Base-by-base conservation (phyloP, 257 asterid species). In the Solanum lycopersicoides region DNA sequence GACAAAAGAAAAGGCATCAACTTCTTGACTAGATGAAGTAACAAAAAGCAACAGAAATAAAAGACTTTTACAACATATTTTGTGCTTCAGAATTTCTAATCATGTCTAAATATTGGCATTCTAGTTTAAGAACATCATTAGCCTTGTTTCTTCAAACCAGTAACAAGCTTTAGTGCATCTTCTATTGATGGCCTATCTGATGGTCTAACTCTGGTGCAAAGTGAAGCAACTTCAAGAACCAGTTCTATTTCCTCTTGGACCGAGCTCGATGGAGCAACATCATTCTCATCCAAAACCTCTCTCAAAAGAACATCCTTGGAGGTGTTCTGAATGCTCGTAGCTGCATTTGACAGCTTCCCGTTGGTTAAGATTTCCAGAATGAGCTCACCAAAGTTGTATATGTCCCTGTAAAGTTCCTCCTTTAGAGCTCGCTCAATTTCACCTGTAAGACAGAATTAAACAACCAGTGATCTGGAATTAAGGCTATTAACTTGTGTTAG, bases 341-440 rank as follows among this genome's bases (percentile, higher is more conserved):
- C 89, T 44, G 89, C 93, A 89, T 90, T 91, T 44, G 82, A 87
- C 89, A 88, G 65, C 83, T 90, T 88, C 3, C 98, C 98, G 12
- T 94, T 91, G 14, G 95, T 92, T 66, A 96, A 88, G 72, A 94
- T 87, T 89, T 94, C 94, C 84, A 97, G 86, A 80, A 95, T 88
- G 59, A 97, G 84, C 60, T 93, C 93, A 32, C 99, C 99, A 35
- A 95, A 96, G 86, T 87, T 90, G 93, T 91, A 88, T 39, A 94
- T 90, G 83, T 97, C 99, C 93, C 83, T 90, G 85, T 92, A 86
- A 56, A 97, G 90, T 86, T 96, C 98, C 42, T 93, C 97, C 79
- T 87, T 89, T 86, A 87, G 86, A 14, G 94, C 86, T 80, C 90
- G 85, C 41, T 72, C 60, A 35, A 90, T 88, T 80, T 88, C 94